Evolutionary conservation across 768 basidiomycete species (phyloP).

Genomic region (Pulveroboletus frians): DNA sequence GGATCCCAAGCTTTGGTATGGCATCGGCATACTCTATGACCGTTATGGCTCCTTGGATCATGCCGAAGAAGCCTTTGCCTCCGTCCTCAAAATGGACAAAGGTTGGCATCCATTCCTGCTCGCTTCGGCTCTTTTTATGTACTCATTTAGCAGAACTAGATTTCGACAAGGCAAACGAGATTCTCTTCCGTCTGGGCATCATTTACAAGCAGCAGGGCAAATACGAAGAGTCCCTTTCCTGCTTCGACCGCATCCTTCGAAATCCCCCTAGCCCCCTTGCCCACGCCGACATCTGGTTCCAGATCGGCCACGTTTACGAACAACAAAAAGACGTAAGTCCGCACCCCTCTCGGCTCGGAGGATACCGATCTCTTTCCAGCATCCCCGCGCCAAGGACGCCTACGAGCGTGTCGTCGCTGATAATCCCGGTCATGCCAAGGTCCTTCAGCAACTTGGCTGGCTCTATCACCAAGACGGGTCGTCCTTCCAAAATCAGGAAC

Average conservation of each 20-base stretch:
- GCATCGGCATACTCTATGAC: slow-evolving; percentile 98
- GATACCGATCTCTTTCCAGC: slow-evolving; percentile 42
- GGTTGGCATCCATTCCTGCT: slow-evolving; percentile 44
- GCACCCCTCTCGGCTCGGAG: neutral
- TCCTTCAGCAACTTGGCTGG: slow-evolving; percentile 97
- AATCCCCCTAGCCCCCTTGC: slow-evolving; percentile 95
- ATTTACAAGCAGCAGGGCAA: slow-evolving; percentile 99
- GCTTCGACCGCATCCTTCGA: slow-evolving; percentile 94
- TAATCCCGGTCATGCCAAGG: slow-evolving; percentile 93
- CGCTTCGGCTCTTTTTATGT: slow-evolving; percentile 16
- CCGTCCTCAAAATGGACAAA: slow-evolving; percentile 94
- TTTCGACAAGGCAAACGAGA: slow-evolving; percentile 98
- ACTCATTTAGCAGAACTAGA: slow-evolving; percentile 45
- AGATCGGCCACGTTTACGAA: slow-evolving; percentile 98
- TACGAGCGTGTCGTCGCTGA: slow-evolving; percentile 94
- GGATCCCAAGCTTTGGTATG: slow-evolving; percentile 99
- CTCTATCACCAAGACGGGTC: slow-evolving; percentile 95
- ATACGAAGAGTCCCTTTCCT: slow-evolving; percentile 79
- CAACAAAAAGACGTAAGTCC: slow-evolving; percentile 87
- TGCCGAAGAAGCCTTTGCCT: slow-evolving; percentile 97
- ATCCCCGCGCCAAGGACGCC: slow-evolving; percentile 85
- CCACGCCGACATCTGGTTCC: slow-evolving; percentile 99
- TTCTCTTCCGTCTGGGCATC: slow-evolving; percentile 95
- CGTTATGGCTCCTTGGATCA: slow-evolving; percentile 98
- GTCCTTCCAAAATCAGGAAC: slow-evolving; percentile 92